These are phyloP conservation scores for Sorghum bicolor DNA, from an alignment of 176 grass and related monocot genomes.

Conservation along the genomic window DNA sequence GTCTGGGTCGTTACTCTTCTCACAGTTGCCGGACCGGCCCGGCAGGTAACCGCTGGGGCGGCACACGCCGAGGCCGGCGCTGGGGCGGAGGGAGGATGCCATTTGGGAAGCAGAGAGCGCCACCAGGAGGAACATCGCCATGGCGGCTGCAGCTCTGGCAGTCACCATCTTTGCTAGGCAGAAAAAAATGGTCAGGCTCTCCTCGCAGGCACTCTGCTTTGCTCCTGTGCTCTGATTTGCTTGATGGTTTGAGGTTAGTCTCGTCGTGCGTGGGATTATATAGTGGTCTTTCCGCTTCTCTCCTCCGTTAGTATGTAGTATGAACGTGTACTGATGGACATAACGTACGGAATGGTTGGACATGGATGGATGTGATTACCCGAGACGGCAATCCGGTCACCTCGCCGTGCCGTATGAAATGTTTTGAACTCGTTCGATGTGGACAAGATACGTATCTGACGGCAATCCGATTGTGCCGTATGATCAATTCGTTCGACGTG, in stretches of 20 bases:
- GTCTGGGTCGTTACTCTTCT: conserved; percentile 36
- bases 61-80: conserved; percentile 6
- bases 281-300: background rate
- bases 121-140: conserved; percentile 18
- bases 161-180: conserved; percentile 11
- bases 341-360: background rate
- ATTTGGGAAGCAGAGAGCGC: conserved; percentile 29
- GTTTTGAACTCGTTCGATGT: background rate
- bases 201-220: background rate
- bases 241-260: background rate
- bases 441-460: background rate
- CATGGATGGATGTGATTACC: background rate
- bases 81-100: conserved; percentile 13
- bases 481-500: too few species aligned
- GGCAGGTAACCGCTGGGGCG: conserved; percentile 48
- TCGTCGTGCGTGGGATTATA: background rate
- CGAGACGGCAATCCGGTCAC: background rate
- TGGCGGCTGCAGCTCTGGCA: background rate
- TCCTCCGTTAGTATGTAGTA: background rate
- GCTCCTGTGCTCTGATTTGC: background rate
- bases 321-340: background rate
- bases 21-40: conserved; percentile 35
- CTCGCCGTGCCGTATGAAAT: background rate
- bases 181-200: background rate
- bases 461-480: too few species aligned